These are phyloP conservation scores for Euphrasia arctica DNA, from an alignment of 305 asterid genomes.

Conservation along the genomic window DNA sequence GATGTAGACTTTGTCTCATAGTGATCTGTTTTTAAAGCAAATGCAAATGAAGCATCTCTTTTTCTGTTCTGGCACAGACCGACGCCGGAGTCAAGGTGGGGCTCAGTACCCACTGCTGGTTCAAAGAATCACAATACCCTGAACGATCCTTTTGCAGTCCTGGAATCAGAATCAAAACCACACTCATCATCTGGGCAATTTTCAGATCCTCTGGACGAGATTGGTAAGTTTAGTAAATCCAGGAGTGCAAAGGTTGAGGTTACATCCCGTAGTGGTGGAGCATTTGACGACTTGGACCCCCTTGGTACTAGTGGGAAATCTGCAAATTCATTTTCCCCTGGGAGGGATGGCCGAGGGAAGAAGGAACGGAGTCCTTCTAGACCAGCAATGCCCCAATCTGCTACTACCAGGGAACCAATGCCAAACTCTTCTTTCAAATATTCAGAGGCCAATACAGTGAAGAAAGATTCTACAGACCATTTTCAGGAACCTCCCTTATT, in stretches of 20 bases:
- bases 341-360: slow-evolving; percentile 47
- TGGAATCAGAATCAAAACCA: slow-evolving; percentile 53
- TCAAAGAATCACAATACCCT: slow-evolving; percentile 40
- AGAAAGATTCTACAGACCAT: slow-evolving; percentile 49
- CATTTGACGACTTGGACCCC: slow-evolving; percentile 84
- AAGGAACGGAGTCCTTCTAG: slow-evolving; percentile 57
- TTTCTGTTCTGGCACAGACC: slow-evolving; percentile 49
- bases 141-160: slow-evolving; percentile 73
- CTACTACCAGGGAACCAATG: slow-evolving; percentile 46
- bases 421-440: slow-evolving; percentile 47
- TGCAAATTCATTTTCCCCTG: slow-evolving; percentile 53
- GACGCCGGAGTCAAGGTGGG: slow-evolving; percentile 59
- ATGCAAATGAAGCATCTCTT: slow-evolving; percentile 21
- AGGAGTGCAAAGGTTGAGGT: slow-evolving; percentile 50
- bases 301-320: slow-evolving; percentile 55
- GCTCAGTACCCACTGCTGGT: slow-evolving; percentile 50
- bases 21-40: slow-evolving; percentile 13
- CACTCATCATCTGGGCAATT: slow-evolving; percentile 45
- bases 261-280: slow-evolving; percentile 54
- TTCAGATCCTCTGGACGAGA: slow-evolving; percentile 68
- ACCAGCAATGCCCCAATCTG: slow-evolving; percentile 43
- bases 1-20: background rate
- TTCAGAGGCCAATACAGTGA: slow-evolving; percentile 50
- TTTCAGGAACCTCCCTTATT: slow-evolving; percentile 67
- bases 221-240: slow-evolving; percentile 52